Evolutionary conservation across 345 rosid genomes (phyloP), one percentile per base, ranked within the genome.

Genomic region (Pistacia vera): DNA sequence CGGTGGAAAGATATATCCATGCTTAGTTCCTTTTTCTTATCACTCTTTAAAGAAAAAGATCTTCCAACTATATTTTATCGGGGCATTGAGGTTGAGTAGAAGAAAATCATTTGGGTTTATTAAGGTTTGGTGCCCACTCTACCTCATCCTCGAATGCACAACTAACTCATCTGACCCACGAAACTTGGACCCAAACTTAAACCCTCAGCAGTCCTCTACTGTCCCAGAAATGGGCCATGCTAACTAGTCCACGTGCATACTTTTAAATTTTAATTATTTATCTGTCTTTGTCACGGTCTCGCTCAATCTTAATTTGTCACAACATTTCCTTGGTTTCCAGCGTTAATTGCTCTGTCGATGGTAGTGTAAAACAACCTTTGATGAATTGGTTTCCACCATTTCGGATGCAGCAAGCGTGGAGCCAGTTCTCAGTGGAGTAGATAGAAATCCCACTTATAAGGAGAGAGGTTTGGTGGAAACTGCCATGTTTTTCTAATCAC

Each of bases 161-260:
- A 71, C 84, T 7, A 70, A 62, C 69, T 5, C 46, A 41, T 41
- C 20, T 75, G 84, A 68, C 82, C 80, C 80, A 75, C 83, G 8
- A 0, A 33, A 11, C 41, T 58, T 2, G 38, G 59, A 49, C 58
- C 20, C 64, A 14, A 16, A 9, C 14, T 14, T 55, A 68, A 20
- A 36, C 58, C 35, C 54, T 13, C 18, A 41, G 17, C 18, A 52
- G n/a, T 52, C 6, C 71, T 41, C 55, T 28, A 4, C 25, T 51
- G 5, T 2, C 13, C 25, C 11, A 20, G 13, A 51, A 5, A 3
- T 44, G 51, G 44, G 41, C 54, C 38, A 38, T 13, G 8, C 20
- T 8, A 33, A 2, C 4, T 9, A 25, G 30, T 25, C 66, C 75
- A 71, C 59, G 41, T 25, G 66, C 55, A 8, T 12, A 3, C 11